A percentile compares a stretch with the other conserved stretches of the same genome.
Conservation (phyloP, 495 filamentous ascomycete species). For the Penicillium alfredii region DNA sequence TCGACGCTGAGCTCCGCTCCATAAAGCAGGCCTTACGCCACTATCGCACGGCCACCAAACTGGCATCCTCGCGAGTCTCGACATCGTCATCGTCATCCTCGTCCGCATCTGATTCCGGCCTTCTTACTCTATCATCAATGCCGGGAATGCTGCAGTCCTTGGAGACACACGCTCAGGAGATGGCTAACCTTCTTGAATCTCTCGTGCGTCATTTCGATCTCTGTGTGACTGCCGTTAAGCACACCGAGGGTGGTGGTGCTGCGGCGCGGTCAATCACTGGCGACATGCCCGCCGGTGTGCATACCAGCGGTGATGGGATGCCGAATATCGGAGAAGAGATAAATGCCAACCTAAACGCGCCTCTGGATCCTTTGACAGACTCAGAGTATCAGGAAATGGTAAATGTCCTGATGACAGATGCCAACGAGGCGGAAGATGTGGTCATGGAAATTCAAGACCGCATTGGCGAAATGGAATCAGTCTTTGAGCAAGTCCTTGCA, state of each 20-base stretch:
- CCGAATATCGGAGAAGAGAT: conserved; percentile 55
- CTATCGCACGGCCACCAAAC: conserved; percentile 34
- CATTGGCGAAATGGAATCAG: conserved; percentile 66
- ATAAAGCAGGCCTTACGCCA: conserved; percentile 54
- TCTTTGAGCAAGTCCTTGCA: conserved; percentile 48
- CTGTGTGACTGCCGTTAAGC: conserved; percentile 84
- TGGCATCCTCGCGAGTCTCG: conserved; percentile 37
- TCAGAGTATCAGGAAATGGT: conserved; percentile 80
- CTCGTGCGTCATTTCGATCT: conserved; percentile 91
- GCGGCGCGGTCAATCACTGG: conserved; percentile 56
- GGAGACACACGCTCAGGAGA: conserved; percentile 72
- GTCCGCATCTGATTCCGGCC: conserved; percentile 30
- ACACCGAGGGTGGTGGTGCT: conserved; percentile 82
- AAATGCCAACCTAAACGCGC: conserved; percentile 42
- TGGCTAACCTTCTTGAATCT: conserved; percentile 75
- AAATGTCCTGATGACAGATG: conserved; percentile 73
- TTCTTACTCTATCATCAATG: conserved; percentile 48
- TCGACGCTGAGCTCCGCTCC: conserved; percentile 54
- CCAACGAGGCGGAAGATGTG: conserved; percentile 83
- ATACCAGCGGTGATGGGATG: conserved; percentile 42
- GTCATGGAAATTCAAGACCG: conserved; percentile 74
- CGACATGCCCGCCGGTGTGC: conserved; percentile 55
- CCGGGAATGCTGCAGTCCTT: conserved; percentile 64
- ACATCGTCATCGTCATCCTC: conserved; percentile 36
- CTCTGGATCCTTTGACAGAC: conserved; percentile 64